phyloP scores from a whole-genome alignment of 2,329 filamentous ascomycete species.

The Trematosphaeria pertusa region DNA sequence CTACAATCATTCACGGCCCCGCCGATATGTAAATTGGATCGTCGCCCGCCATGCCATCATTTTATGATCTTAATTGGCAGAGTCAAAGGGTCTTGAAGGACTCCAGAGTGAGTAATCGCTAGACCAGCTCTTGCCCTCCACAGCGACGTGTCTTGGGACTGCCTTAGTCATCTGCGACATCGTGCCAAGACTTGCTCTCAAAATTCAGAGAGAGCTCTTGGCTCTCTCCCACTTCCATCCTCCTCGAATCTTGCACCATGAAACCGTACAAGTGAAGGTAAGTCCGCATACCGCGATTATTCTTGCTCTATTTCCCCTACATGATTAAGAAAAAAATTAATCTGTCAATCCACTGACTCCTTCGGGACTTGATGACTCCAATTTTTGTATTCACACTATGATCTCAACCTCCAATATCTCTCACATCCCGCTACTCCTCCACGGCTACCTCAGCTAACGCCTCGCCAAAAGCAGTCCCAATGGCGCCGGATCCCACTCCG shows the following conservation, averaged over 20 bases:
- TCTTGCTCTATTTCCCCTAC: slow-evolving; percentile 8
- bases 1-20: neutral
- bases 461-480: slow-evolving; percentile 29
- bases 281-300: slow-evolving; percentile 12
- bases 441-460: slow-evolving; percentile 9
- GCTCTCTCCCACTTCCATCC: slow-evolving; percentile 11
- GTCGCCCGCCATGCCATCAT: neutral
- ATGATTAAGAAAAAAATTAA: slow-evolving; percentile 73
- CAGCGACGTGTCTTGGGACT: too few relatives aligned
- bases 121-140: too few relatives aligned
- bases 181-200: slow-evolving; percentile 3
- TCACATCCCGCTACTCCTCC: slow-evolving; percentile 2
- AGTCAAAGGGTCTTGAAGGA: too few relatives aligned
- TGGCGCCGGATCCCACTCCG: slow-evolving; percentile 38
- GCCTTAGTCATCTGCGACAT: slow-evolving; percentile 10
- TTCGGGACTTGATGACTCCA: slow-evolving; percentile 60
- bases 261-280: slow-evolving; percentile 47
- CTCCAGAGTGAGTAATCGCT: too few relatives aligned
- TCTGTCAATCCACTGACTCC: slow-evolving; percentile 86
- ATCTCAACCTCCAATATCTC: slow-evolving; percentile 24
- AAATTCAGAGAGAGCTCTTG: slow-evolving; percentile 7
- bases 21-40: too few relatives aligned
- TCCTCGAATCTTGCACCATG: slow-evolving; percentile 31
- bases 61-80: neutral
- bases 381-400: slow-evolving; percentile 51